Base-by-base conservation (phyloP, 1,139 yeast genomes). In the Pichia sp. region DNA sequence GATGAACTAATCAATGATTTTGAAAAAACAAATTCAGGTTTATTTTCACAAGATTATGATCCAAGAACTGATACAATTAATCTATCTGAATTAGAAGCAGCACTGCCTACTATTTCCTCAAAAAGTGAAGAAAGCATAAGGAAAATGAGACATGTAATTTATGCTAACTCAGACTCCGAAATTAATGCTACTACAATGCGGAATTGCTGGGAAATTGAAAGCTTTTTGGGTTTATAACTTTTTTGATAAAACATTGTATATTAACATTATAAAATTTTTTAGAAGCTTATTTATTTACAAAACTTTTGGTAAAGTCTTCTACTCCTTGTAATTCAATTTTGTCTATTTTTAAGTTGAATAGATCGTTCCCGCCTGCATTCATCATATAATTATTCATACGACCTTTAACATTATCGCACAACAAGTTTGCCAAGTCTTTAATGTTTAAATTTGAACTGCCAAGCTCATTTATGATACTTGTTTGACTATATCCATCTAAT, bases 401-500 rank as follows among this genome's bases (percentile, higher is more conserved):
- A 4, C 34, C 30, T 7, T 28, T 9, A 9, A 53, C 35, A 10
- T 27, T 9, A 3, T 44, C 42, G 27, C 44, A 42, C n/a, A 50
- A 37, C 5, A 48, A 30, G 18, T 39, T 42, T 7, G 40, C 47
- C 4, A 43, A n/a, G 11, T 42, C 40, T 6, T 44, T 43, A 5
- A 53, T 43, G 26, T 37, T 25, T 8, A 46, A 30, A 3, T 33
- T 32, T 0, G 27, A 10, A n/a, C 28, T 25, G 7, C 38, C 49
- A 3, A 51, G 18, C 36, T 62, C 62, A n/a, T 55, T 50, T 7
- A 46, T 42, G 8, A 63, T 68, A 1, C 79, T 75, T 0, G 86
- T 82, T 40, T 84, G 81, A 28, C 59, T 56, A 34, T 77, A 77
- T 9, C 76, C 79, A 0, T 85, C 80, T 40, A 90, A 70, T 1